Evolutionary conservation across 495 filamentous ascomycete species (phyloP).

Genomic region (Cercophora newfieldiana): DNA sequence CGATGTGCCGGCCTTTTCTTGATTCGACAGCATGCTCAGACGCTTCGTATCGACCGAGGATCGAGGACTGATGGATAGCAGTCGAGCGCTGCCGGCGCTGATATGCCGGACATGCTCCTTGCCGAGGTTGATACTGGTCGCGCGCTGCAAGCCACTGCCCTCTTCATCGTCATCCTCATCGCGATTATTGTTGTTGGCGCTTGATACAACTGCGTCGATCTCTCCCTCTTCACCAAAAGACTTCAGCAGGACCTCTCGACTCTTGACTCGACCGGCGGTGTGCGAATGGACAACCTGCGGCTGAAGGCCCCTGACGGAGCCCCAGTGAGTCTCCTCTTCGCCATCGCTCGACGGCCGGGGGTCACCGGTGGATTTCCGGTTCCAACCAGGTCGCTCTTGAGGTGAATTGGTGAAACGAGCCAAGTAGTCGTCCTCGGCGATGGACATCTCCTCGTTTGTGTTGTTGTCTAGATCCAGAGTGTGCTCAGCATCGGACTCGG

Average conservation of each 20-base stretch:
- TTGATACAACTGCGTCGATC: constrained; percentile 23
- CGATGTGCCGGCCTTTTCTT: constrained; percentile 7
- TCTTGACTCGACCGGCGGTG: constrained; percentile 37
- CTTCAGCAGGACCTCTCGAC: constrained; percentile 66
- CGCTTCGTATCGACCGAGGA: constrained; percentile 44
- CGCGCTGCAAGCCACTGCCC: constrained; percentile 53
- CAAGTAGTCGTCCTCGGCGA: constrained; percentile 66
- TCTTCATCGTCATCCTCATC: constrained; percentile 46
- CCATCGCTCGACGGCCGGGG: constrained; percentile 49
- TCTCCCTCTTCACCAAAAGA: constrained; percentile 38
- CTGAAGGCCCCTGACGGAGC: constrained; percentile 39
- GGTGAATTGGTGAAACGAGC: constrained; percentile 54
- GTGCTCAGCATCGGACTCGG: constrained; percentile 29
- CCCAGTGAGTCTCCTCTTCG: constrained; percentile 47
- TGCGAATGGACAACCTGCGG: constrained; percentile 41
- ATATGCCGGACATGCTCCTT: constrained; percentile 66
- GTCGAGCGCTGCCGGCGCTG: constrained; percentile 70
- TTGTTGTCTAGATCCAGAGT: constrained; percentile 18
- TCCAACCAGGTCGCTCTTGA: constrained; percentile 52
- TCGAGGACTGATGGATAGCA: constrained; percentile 62
- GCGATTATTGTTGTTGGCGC: constrained; percentile 35
- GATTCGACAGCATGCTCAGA: constrained; percentile 23
- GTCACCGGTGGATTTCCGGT: constrained; percentile 48
- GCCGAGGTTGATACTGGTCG: constrained; percentile 64
- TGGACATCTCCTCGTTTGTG: constrained; percentile 58